Base-by-base conservation (phyloP, 2,329 filamentous ascomycete genomes). In the Didymosphaeria variabile region DNA sequence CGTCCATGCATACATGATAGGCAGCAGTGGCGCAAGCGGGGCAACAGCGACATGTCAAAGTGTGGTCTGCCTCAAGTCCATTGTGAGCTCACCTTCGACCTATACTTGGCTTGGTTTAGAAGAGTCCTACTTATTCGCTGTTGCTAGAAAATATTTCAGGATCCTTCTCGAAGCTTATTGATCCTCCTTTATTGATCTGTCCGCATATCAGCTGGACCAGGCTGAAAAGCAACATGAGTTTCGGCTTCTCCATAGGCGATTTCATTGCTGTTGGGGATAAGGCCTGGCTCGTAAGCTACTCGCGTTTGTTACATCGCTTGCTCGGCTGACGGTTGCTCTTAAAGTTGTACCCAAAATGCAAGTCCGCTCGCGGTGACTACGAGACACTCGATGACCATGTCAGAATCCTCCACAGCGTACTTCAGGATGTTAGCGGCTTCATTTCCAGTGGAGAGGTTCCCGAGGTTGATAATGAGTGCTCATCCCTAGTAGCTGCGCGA, bases 191-290 rank as follows among this genome's bases (percentile, higher is more conserved):
- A n/a, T n/a, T n/a, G n/a, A n/a, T n/a, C n/a, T n/a, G n/a, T n/a
- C n/a, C n/a, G n/a, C n/a, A n/a, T n/a, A n/a, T n/a, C n/a, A n/a
- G n/a, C n/a, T n/a, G n/a, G n/a, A n/a, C n/a, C n/a, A 45, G 42
- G 15, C 42, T 17, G 44, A 46, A 12, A 21, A 23, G 7, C n/a
- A 46, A 38, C 5, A 54, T 54, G 34, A 40, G 51, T 38, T 54
- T 54, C 32, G 51, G 51, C 21, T 54, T 54, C 34, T 31, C 51
- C n/a, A 54, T 54, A 40, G 51, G 51, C 15, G 51, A 54, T 54
- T 38, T 54, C n/a, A 40, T 53, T 38, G 50, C 50, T 38, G 50
- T 53, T n/a, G 50, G 50, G 12, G 50, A 53, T 17, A 53, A 53
- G 50, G 50, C 51, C 15, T 42, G 34, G 51, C 13, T 3, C 8